phyloP scores from a whole-genome alignment of 306 rosid genomes.

The Fagus sylvatica region DNA sequence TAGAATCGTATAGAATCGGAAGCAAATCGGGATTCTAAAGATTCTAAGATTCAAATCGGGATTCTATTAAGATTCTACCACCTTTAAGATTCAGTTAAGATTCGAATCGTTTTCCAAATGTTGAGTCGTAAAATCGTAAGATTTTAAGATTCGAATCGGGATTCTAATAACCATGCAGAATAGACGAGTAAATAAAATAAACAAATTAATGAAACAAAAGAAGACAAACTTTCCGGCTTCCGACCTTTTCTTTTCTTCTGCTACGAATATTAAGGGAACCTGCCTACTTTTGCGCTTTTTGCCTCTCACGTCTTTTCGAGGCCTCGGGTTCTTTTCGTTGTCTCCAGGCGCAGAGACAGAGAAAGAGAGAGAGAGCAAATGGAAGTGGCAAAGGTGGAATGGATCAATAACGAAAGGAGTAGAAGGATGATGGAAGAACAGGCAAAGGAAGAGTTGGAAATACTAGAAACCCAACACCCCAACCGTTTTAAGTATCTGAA shows the following conservation, averaged over 20 bases:
- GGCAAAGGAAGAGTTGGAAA: slow-evolving; percentile 47
- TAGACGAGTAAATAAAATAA: neutral
- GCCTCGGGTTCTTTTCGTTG: slow-evolving; percentile 4
- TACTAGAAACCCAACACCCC: slow-evolving; percentile 52
- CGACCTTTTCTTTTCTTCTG: slow-evolving; percentile 9
- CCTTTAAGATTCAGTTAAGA: too few species aligned
- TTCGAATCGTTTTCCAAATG: too few species aligned
- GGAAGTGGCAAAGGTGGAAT: neutral
- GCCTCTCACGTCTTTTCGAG: slow-evolving; percentile 13
- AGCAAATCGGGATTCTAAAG: too few species aligned
- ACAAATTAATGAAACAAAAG: neutral
- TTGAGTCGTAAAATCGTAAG: too few species aligned
- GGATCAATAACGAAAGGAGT: neutral
- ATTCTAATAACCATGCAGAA: too few species aligned
- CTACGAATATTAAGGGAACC: neutral
- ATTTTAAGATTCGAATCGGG: too few species aligned
- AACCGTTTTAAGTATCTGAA: slow-evolving; percentile 44
- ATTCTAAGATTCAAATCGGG: too few species aligned
- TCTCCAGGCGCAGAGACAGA: neutral
- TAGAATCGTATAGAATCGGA: too few species aligned
- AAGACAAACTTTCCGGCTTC: slow-evolving; percentile 26
- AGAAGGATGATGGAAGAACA: slow-evolving; percentile 39
- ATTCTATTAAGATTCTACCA: too few species aligned
- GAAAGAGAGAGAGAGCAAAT: neutral
- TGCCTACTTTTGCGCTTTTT: slow-evolving; percentile 22